A percentile compares a stretch with the other conserved stretches of the same genome.
These are phyloP conservation scores for Cryptosporidium xiaoi DNA, from an alignment of 169 alveolate genomes.

Conservation along the genomic window DNA sequence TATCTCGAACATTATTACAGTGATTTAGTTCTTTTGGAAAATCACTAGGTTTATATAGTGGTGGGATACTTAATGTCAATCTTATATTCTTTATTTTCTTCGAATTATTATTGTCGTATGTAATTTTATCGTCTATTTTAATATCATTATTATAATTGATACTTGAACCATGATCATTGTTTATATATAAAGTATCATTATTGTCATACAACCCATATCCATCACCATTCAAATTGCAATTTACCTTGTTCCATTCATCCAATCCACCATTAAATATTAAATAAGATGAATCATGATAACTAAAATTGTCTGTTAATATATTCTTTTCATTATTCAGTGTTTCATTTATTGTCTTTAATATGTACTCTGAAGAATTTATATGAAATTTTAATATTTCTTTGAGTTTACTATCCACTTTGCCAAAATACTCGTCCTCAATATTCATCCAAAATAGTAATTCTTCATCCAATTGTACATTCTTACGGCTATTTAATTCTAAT, in stretches of 20 bases:
- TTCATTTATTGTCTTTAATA: conserved; percentile 20
- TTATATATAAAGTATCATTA: not conserved
- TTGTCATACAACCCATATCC: conserved; percentile 49
- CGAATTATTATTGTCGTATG: not conserved
- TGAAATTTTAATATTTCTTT: conserved; percentile 58
- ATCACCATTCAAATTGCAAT: conserved; percentile 1
- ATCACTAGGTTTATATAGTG: conserved; percentile 37
- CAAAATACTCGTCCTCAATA: conserved; percentile 57
- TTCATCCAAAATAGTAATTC: conserved; percentile 54
- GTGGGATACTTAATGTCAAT: conserved; percentile 50
- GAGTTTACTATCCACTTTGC: conserved; percentile 28
- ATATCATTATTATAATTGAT: not conserved
- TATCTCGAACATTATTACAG: conserved; percentile 38
- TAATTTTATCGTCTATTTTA: not conserved
- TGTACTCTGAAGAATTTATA: conserved; percentile 49
- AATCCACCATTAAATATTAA: conserved; percentile 23
- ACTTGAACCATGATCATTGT: not conserved
- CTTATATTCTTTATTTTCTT: conserved; percentile 10
- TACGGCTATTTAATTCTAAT: no score
- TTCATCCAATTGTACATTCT: conserved; percentile 29
- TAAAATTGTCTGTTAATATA: not conserved
- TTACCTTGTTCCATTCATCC: conserved; percentile 26
- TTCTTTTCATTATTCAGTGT: not conserved
- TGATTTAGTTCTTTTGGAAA: conserved; percentile 47
- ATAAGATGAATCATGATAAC: not conserved